A percentile compares a stretch with the other conserved stretches of the same genome.
phyloP scores from a whole-genome alignment of 371 early-diverging fungal species.

The Haplosporangium sp. region DNA sequence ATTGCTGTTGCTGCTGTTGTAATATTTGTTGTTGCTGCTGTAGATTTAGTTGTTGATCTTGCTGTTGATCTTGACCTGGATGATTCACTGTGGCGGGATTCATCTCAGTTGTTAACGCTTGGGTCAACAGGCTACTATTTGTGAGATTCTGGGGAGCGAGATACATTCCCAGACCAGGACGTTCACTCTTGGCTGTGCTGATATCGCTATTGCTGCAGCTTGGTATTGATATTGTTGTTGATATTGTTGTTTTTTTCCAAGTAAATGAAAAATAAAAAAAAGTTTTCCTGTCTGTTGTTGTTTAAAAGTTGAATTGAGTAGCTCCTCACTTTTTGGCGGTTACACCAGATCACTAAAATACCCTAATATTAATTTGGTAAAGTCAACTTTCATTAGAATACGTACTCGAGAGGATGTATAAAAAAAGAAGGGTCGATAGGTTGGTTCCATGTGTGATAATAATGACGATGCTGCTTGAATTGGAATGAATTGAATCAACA shows the following conservation, averaged over 20 bases:
- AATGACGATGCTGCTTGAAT: neutral
- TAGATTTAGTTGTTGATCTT: constrained; percentile 15
- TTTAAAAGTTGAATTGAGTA: no score
- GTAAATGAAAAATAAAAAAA: neutral
- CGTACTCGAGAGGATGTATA: no score
- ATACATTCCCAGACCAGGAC: constrained; percentile 11
- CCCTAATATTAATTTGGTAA: constrained; percentile 7
- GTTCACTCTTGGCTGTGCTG: no score
- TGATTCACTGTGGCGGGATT: neutral
- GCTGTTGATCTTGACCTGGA: constrained; percentile 11
- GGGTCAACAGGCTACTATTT: constrained; percentile 40
- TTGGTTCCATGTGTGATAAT: neutral
- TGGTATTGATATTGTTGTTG: neutral
- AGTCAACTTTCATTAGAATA: neutral
- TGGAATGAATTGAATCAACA: no score
- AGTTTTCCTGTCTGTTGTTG: no score
- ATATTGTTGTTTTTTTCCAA: constrained; percentile 2
- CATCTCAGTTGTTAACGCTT: constrained; percentile 32
- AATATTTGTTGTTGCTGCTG: constrained; percentile 23
- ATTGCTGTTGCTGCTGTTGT: constrained; percentile 21
- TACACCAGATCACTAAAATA: neutral
- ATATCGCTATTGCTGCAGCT: no score
- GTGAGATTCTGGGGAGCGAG: constrained; percentile 17
- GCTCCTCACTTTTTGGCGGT: neutral
- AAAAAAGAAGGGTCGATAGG: neutral